Percentiles rank a stretch among this genome's conserved stretches.
These are phyloP conservation scores for Fomitiporia mediterranea DNA, from an alignment of 1,284 basidiomycete species.

Conservation along the genomic window DNA sequence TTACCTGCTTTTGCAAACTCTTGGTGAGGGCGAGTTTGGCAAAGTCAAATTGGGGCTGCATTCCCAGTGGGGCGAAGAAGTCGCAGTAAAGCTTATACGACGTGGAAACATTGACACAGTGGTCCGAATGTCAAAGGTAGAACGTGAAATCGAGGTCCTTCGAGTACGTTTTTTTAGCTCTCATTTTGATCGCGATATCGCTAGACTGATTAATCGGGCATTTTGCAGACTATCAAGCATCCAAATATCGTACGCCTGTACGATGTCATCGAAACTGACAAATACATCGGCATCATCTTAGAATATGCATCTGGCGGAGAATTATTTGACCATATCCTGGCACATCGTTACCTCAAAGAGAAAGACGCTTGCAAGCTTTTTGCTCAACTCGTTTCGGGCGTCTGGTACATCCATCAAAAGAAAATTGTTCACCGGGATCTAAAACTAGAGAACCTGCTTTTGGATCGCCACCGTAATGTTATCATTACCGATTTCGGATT, in stretches of 20 bases:
- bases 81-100: slow-evolving; percentile 98
- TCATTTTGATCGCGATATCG: neutral
- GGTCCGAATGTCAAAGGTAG: slow-evolving; percentile 90
- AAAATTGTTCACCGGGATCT: slow-evolving; percentile 99
- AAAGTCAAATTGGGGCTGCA: slow-evolving; percentile 99
- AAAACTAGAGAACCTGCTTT: slow-evolving; percentile 96
- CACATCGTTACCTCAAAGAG: slow-evolving; percentile 95
- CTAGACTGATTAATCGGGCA: neutral
- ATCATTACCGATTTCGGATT: slow-evolving; percentile 99
- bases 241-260: slow-evolving; percentile 98
- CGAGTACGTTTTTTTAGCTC: slow-evolving; percentile 51
- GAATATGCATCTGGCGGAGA: slow-evolving; percentile 99
- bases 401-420: slow-evolving; percentile 98
- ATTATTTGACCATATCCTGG: slow-evolving; percentile 98
- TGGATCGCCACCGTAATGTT: slow-evolving; percentile 96
- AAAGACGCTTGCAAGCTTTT: slow-evolving; percentile 95
- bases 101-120: slow-evolving; percentile 88
- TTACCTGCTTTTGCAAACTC: slow-evolving; percentile 90
- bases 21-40: slow-evolving; percentile 98
- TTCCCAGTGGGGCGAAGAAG: slow-evolving; percentile 92
- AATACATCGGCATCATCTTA: slow-evolving; percentile 99
- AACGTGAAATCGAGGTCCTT: slow-evolving; percentile 96
- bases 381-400: slow-evolving; percentile 96
- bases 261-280: slow-evolving; percentile 99
- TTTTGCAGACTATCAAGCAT: slow-evolving; percentile 81